Base-by-base conservation (phyloP, 2,329 filamentous ascomycete species). In the Fusarium vanettenii region DNA sequence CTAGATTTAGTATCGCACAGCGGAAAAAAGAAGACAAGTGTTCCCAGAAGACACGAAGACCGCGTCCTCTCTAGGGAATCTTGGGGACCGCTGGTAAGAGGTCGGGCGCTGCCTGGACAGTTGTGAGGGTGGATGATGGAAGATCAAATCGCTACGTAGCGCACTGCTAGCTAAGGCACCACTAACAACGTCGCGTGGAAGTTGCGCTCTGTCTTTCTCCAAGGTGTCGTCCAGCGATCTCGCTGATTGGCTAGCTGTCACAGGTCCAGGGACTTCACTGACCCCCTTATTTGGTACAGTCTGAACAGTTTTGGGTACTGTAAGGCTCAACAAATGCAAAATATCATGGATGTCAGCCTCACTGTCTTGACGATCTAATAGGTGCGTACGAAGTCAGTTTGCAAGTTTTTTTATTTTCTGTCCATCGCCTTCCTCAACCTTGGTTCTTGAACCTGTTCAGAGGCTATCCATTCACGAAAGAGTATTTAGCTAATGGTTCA, bases 201-300 rank as follows among this genome's bases (percentile, higher is more conserved):
- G 75, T 70, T 78, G 69, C 70, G 70, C 64, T 70, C 50, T 68
- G 66, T 69, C 69, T 76, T 76, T 70, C 60, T 76, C 59, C 69
- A 78, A 77, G 77, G 79, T 80, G 79, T 78, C 74, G 76, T 76
- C 76, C 69, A 67, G 56, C 48, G 16, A 50, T 52, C 39, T 20
- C 57, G 66, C 52, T 80, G 73, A 80, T 80, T 80, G 79, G 79
- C 63, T 67, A 66, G 41, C 50, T 69, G 65, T 60, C 56, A 66
- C 57, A 31, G 22, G 29, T 64, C 45, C 60, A 55, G 20, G 22
- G 41, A 33, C 63, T 55, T 59, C 41, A 29, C 55, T 62, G 39
- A 52, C 64, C 60, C 65, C 55, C 56, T 37, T 59, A 59, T 59
- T 59, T 27, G n/a, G 29, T 35, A 33, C 56, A 33, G 60, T 60